Evolutionary conservation across 2,329 filamentous ascomycete genomes (phyloP).

Genomic region (Pseudogymnoascus sp.): DNA sequence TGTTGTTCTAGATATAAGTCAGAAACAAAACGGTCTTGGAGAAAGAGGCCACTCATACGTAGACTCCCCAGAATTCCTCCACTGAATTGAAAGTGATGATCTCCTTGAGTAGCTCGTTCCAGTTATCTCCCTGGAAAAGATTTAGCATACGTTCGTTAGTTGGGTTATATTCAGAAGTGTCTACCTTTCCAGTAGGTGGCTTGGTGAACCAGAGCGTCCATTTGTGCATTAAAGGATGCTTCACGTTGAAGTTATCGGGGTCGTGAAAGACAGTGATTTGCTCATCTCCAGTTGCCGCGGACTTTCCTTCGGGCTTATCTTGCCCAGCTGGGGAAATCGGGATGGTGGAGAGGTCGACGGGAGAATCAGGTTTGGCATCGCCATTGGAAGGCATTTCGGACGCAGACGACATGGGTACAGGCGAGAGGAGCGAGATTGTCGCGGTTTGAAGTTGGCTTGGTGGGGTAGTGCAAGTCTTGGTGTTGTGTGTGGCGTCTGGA

Average conservation of each 20-base stretch:
- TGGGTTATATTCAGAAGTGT: constrained; percentile 3
- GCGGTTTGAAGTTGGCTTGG: neutral
- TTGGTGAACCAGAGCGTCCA: constrained; percentile 99
- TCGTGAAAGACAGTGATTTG: constrained; percentile 95
- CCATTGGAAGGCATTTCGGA: constrained; percentile 19
- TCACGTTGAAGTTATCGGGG: constrained; percentile 98
- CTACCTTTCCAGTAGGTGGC: constrained; percentile 88
- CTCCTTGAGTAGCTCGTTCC: constrained; percentile 96
- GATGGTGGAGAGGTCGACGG: constrained; percentile 62
- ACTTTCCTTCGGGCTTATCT: constrained; percentile 41
- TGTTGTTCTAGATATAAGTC: constrained; percentile 71
- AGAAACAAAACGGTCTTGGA: constrained; percentile 8
- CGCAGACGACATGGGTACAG: constrained; percentile 22
- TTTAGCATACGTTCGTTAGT: constrained; percentile 20
- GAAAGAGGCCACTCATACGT: constrained; percentile 55
- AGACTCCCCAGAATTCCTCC: constrained; percentile 99
- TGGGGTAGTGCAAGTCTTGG: constrained; percentile 12
- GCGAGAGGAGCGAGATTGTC: neutral
- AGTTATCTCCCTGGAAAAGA: constrained; percentile 74
- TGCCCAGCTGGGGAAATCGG: constrained; percentile 59
- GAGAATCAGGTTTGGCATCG: constrained; percentile 31
- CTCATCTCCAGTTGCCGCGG: constrained; percentile 46
- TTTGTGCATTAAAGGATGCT: constrained; percentile 93
- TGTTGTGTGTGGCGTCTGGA: constrained; percentile 8
- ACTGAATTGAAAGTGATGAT: constrained; percentile 98